Conservation (phyloP, 2,329 filamentous ascomycete species). For the Daldinia sp. region DNA sequence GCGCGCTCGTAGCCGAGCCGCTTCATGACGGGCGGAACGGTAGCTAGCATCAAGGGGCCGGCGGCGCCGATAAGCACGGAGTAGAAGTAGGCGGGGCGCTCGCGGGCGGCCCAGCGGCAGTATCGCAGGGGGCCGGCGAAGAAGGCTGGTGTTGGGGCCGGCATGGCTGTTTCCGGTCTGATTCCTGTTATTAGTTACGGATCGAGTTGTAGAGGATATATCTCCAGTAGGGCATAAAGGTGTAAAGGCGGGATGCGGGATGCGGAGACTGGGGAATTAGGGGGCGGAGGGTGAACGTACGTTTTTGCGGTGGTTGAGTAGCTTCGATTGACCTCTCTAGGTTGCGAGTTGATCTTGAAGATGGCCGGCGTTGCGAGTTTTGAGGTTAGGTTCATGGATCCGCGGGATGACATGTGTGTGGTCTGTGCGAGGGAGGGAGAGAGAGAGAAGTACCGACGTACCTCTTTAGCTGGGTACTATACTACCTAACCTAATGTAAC, state of each 20-base stretch:
- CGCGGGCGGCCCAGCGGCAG: constrained; percentile 85
- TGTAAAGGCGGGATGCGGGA: not conserved
- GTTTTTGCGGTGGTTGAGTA: constrained; percentile 24
- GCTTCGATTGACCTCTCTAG: constrained; percentile 50
- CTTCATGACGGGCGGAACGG: constrained; percentile 77
- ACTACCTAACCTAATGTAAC: too few relatives aligned
- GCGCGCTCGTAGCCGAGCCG: constrained; percentile 78
- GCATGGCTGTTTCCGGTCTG: constrained; percentile 57
- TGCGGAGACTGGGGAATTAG: not conserved
- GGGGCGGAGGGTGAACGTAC: constrained; percentile 5
- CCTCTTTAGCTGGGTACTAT: not conserved
- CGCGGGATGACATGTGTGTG: constrained; percentile 5
- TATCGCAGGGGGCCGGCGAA: constrained; percentile 85
- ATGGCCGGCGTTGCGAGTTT: constrained; percentile 9
- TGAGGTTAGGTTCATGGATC: constrained; percentile 15
- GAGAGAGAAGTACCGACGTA: not conserved
- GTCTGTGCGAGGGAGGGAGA: constrained; percentile 27
- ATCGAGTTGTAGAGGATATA: too few relatives aligned
- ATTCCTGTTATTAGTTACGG: not conserved
- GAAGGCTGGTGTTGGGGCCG: constrained; percentile 74
- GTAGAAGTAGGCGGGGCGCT: constrained; percentile 92
- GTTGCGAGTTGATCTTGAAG: constrained; percentile 4
- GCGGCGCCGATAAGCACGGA: constrained; percentile 76
- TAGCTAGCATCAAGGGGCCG: constrained; percentile 75
- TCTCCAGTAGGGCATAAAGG: too few relatives aligned